phyloP scores from a whole-genome alignment of 495 filamentous ascomycete genomes.

The Penicillium pancosmium region DNA sequence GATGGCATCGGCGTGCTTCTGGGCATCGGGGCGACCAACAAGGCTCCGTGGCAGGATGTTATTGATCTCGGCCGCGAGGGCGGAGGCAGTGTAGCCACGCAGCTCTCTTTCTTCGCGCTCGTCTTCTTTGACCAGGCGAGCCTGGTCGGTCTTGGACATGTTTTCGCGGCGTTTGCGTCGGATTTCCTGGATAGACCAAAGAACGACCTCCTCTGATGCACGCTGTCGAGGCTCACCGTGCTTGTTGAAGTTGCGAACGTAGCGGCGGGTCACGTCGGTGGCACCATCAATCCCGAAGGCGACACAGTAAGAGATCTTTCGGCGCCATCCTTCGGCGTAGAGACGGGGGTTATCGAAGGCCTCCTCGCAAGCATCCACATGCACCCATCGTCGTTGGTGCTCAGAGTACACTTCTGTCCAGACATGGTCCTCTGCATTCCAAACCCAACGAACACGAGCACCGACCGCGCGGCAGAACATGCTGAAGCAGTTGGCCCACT shows the following conservation, averaged over 20 bases:
- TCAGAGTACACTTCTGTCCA: conserved; percentile 99
- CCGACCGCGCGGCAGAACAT: conserved; percentile 97
- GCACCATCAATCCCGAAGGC: conserved; percentile 96
- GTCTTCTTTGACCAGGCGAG: conserved; percentile 86
- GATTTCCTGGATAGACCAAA: conserved; percentile 90
- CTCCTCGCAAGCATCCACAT: conserved; percentile 93
- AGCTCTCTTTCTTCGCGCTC: conserved; percentile 84
- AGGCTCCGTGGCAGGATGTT: conserved; percentile 51
- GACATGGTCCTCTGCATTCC: conserved; percentile 96
- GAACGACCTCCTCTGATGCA: conserved; percentile 83
- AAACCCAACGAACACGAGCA: conserved; percentile 92
- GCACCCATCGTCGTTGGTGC: conserved; percentile 92
- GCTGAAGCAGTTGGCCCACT: conserved; percentile 98
- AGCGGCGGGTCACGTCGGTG: conserved; percentile 93
- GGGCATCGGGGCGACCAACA: conserved; percentile 39
- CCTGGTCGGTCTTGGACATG: conserved; percentile 76
- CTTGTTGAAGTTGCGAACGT: conserved; percentile 79
- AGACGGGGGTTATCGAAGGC: conserved; percentile 93
- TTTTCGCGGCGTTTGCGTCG: conserved; percentile 76
- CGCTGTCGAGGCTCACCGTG: conserved; percentile 71
- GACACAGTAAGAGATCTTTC: conserved; percentile 94
- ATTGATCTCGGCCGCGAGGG: conserved; percentile 66
- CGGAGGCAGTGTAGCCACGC: conserved; percentile 69
- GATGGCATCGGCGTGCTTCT: conserved; percentile 48
- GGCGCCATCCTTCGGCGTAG: conserved; percentile 92